Base-by-base conservation (phyloP, 2,329 filamentous ascomycete species). In the Trichoderma endophyticum region DNA sequence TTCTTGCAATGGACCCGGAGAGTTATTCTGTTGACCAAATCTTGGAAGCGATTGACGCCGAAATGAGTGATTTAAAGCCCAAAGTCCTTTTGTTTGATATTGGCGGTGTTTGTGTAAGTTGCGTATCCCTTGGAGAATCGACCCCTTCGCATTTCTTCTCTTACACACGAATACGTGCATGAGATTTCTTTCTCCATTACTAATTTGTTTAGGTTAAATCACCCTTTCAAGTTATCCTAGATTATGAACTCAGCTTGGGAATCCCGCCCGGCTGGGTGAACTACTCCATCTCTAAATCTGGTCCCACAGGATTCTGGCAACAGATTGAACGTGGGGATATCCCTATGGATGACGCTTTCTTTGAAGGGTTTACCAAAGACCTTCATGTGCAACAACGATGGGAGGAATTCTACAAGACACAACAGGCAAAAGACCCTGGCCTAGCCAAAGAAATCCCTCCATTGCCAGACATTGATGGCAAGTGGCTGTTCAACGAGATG, bases 231-330 rank as follows among this genome's bases (percentile, higher is more conserved):
- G 91, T 93, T 2, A 98, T 99, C 77, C 86, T 97, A 71, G 92
- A 97, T 82, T 98, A 98, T 80, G 96, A 98, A 80, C 83, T 91
- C 69, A 84, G 87, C 73, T 86, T 93, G 71, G 86, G 87, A 54
- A 95, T 98, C 64, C 95, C 95, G 1, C 86, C 90, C 4, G 95
- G 95, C 78, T 98, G 94, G 91, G 87, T 98, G 77, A 98, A 98
- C 84, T 91, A 92, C 83, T 92, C 92, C 76, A 96, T 98, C 78
- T 94, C 93, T 67, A 88, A 88, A 76, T 90, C 92, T 3, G 89
- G 91, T 0, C 94, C 94, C 2, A 83, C 90, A 75, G 96, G 96
- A 54, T 91, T 89, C 79, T 98, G 95, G 95, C 94, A 97, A 78
- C 89, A 88, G 57, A 87, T 98, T 60, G 96, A 99, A 81, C 91